Conservation (phyloP, 2,329 filamentous ascomycete genomes). For the Pseudogymnoascus sp. region DNA sequence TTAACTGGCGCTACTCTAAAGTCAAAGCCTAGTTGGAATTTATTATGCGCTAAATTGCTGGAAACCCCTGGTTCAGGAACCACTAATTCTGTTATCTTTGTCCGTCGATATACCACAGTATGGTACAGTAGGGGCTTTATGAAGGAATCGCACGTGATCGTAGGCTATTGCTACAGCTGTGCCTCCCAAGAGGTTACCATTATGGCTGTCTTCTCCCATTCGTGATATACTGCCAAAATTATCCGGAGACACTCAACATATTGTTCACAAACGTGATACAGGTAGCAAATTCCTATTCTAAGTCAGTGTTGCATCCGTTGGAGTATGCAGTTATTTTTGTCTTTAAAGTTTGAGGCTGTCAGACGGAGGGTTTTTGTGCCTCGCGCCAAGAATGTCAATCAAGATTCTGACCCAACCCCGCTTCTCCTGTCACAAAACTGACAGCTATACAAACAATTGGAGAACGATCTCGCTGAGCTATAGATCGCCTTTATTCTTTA, state of each 20-base stretch:
- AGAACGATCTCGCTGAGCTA: neutral
- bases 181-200: neutral
- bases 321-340: too few species aligned
- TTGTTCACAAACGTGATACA: too few species aligned
- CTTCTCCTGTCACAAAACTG: neutral
- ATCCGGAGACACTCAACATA: too few species aligned
- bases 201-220: neutral
- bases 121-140: neutral
- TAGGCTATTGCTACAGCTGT: neutral
- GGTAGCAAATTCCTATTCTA: too few species aligned
- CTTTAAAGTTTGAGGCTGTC: neutral
- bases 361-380: neutral
- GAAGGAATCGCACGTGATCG: neutral
- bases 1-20: neutral
- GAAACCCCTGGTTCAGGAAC: neutral
- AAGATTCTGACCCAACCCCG: neutral
- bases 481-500: neutral
- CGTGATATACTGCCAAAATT: neutral
- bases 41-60: neutral
- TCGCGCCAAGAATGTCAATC: neutral
- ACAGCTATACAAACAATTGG: neutral
- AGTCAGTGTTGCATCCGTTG: neutral
- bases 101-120: neutral
- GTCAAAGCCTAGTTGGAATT: neutral
- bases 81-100: neutral